Conservation (phyloP, 1,139 yeast species). For the Kodamaea sp. region DNA sequence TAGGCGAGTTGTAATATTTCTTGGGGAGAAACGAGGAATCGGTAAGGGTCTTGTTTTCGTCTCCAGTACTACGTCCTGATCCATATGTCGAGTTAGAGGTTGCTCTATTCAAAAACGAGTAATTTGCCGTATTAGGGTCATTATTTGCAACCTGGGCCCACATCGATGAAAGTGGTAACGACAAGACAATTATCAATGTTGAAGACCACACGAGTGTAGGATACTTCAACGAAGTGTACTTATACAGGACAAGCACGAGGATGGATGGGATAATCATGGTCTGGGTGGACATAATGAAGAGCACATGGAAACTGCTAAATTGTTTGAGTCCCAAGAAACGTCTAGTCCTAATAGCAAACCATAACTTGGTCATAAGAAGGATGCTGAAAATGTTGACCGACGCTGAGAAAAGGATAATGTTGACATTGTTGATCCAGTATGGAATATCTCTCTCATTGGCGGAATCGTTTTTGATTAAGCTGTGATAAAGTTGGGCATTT, state of each 20-base stretch:
- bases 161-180: constrained; percentile 80
- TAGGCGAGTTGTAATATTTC: constrained; percentile 10
- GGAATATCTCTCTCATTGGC: not conserved
- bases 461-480: constrained; percentile 10
- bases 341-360: constrained; percentile 69
- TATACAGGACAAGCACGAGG: constrained; percentile 56
- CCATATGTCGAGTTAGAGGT: constrained; percentile 5
- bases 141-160: constrained; percentile 77
- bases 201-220: constrained; percentile 25
- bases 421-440: constrained; percentile 44
- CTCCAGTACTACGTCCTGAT: constrained; percentile 11
- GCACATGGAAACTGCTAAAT: constrained; percentile 77
- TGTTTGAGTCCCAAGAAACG: constrained; percentile 76
- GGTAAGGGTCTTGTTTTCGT: constrained; percentile 7
- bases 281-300: constrained; percentile 80
- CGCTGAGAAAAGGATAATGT: constrained; percentile 64
- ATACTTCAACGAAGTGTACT: constrained; percentile 12
- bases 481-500: constrained; percentile 13
- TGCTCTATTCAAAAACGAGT: constrained; percentile 19
- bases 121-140: constrained; percentile 27
- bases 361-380: constrained; percentile 60
- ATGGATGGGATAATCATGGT: constrained; percentile 78
- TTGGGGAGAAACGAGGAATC: constrained; percentile 21
- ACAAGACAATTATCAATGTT: constrained; percentile 48
- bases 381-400: constrained; percentile 65